These are phyloP conservation scores for Sporothrix dimorphospora DNA, from an alignment of 2,329 filamentous ascomycete species.

Conservation along the genomic window DNA sequence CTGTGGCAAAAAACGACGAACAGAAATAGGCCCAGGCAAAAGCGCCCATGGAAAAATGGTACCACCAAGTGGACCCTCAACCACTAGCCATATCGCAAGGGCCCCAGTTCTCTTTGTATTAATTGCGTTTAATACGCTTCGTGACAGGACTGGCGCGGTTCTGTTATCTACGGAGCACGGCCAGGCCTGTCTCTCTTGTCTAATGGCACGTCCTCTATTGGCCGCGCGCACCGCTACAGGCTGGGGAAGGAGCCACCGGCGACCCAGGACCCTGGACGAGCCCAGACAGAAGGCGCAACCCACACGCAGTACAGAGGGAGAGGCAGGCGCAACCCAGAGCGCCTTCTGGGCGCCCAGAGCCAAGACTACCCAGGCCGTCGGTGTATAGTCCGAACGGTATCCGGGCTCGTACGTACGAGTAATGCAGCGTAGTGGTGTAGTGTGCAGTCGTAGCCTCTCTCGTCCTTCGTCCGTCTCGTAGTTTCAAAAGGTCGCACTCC, in stretches of 20 bases:
- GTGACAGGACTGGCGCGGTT: conserved; percentile 1
- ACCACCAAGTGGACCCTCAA: neutral
- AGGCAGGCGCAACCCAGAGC: neutral
- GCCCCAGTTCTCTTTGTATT: neutral
- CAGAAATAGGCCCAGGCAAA: neutral
- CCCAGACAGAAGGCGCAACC: neutral
- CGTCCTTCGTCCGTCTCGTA: neutral
- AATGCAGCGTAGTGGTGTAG: neutral
- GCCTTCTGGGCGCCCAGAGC: neutral
- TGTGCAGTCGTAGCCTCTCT: neutral
- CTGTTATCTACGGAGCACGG: conserved; percentile 14
- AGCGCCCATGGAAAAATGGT: too few relatives aligned
- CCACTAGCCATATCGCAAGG: conserved; percentile 18
- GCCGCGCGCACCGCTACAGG: neutral
- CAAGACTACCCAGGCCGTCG: neutral
- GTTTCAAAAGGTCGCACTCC: neutral
- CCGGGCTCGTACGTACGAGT: neutral
- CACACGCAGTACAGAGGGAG: neutral
- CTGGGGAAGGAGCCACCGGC: neutral
- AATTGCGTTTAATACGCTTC: neutral
- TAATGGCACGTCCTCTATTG: conserved; percentile 12
- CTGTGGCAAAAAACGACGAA: conserved; percentile 4
- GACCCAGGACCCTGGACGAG: neutral
- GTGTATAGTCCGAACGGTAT: conserved; percentile 24
- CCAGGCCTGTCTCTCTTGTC: neutral